Evolutionary conservation across 2,329 filamentous ascomycete genomes (phyloP).

Genomic region (Aspergillus arachidicola): DNA sequence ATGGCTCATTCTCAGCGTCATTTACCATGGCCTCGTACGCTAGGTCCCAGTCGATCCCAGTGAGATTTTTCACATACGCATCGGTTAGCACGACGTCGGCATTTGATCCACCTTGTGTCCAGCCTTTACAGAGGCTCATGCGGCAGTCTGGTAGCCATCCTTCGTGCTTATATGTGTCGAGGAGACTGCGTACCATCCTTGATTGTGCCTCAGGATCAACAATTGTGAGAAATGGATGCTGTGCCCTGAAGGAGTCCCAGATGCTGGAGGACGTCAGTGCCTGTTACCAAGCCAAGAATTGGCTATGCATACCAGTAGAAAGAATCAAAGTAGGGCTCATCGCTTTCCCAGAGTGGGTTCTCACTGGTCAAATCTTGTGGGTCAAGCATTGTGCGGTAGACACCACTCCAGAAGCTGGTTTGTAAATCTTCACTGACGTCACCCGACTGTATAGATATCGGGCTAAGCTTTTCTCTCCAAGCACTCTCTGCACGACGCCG

Average conservation of each 20-base stretch:
- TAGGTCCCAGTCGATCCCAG: constrained; percentile 67
- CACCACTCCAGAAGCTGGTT: constrained; percentile 68
- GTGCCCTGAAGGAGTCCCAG: constrained; percentile 71
- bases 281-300: background rate
- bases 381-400: constrained; percentile 70
- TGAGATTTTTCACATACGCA: constrained; percentile 67
- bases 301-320: constrained; percentile 63
- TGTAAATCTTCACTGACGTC: constrained; percentile 33
- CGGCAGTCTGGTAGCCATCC: constrained; percentile 74
- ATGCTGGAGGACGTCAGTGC: constrained; percentile 42
- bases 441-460: constrained; percentile 23
- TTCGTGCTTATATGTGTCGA: constrained; percentile 69
- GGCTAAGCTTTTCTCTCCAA: constrained; percentile 50
- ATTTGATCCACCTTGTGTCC: constrained; percentile 73
- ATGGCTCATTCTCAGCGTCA: constrained; percentile 70
- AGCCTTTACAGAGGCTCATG: constrained; percentile 73
- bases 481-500: constrained; percentile 3
- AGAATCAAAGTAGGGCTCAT: constrained; percentile 71
- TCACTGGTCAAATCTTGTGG: constrained; percentile 74
- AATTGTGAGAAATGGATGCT: constrained; percentile 69
- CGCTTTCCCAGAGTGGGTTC: constrained; percentile 66
- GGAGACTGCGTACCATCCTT: constrained; percentile 68
- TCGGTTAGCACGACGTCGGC: constrained; percentile 71
- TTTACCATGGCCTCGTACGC: constrained; percentile 70
- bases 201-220: constrained; percentile 64